Percentiles rank a stretch among this genome's conserved stretches.
phyloP scores from a whole-genome alignment of 139 green algal genomes.

The Auxenochlorella pyrenoidosa region DNA sequence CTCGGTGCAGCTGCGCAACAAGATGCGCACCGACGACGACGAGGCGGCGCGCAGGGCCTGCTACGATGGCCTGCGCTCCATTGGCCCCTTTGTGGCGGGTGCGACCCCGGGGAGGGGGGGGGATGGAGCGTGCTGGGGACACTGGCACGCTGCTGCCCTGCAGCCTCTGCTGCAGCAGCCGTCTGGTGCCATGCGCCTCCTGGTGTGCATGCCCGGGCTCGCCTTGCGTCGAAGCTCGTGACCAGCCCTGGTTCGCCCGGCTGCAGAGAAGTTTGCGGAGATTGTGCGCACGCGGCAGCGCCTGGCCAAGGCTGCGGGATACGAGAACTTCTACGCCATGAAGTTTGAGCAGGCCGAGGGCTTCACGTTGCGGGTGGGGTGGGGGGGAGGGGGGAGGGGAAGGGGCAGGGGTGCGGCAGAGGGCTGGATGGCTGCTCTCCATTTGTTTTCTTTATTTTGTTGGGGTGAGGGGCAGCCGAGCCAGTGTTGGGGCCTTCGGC shows the following conservation, averaged over 20 bases:
- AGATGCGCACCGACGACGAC: slow-evolving; percentile 67
- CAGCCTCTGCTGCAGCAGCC: not conserved
- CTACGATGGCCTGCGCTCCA: slow-evolving; percentile 73
- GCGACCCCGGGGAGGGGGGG: not conserved
- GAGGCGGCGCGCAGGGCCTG: slow-evolving; percentile 72
- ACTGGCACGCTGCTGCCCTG: not conserved
- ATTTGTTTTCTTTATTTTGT: too few relatives aligned
- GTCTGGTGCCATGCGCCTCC: not conserved
- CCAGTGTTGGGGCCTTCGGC: too few relatives aligned
- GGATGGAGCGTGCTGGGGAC: too few relatives aligned
- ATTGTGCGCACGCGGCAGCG: slow-evolving; percentile 86
- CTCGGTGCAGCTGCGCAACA: slow-evolving; percentile 78
- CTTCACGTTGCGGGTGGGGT: slow-evolving; percentile 70
- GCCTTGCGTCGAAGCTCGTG: too few relatives aligned
- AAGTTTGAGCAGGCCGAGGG: slow-evolving; percentile 80
- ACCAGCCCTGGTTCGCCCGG: too few relatives aligned
- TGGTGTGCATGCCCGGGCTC: not conserved
- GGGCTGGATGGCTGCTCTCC: too few relatives aligned
- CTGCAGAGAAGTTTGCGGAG: slow-evolving; percentile 66
- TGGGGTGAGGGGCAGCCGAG: too few relatives aligned
- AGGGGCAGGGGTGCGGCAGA: too few relatives aligned
- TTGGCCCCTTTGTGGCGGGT: slow-evolving; percentile 74
- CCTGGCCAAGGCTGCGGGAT: slow-evolving; percentile 71
- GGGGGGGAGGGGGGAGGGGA: too few relatives aligned
- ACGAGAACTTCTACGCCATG: slow-evolving; percentile 83